Evolutionary conservation across 169 alveolate genomes (phyloP).

Genomic region (Plasmodium vivax): DNA sequence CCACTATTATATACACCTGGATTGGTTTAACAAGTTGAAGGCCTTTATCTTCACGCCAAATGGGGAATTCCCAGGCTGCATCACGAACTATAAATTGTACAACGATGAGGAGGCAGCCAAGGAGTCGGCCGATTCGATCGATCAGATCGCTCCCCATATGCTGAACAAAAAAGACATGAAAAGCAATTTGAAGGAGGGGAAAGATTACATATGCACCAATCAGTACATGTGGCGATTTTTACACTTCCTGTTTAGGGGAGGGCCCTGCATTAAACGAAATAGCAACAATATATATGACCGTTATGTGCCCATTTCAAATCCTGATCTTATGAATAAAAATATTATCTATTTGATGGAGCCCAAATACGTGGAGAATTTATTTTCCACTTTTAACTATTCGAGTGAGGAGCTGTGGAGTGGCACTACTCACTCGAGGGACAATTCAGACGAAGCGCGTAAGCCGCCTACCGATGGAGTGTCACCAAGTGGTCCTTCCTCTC

Average conservation of each 20-base stretch:
- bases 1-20: constrained; percentile 24
- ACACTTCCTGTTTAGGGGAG: constrained; percentile 43
- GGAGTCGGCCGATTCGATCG: neutral
- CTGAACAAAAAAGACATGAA: constrained; percentile 33
- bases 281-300: constrained; percentile 50
- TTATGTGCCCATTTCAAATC: constrained; percentile 24
- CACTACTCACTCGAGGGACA: neutral
- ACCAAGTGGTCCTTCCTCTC: neutral
- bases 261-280: constrained; percentile 53
- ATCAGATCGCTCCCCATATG: neutral
- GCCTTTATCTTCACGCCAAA: constrained; percentile 14
- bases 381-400: constrained; percentile 35
- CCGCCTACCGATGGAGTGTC: neutral
- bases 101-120: neutral
- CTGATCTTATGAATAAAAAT: constrained; percentile 41
- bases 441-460: neutral
- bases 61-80: constrained; percentile 27
- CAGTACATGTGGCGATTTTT: constrained; percentile 63
- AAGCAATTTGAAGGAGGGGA: constrained; percentile 49
- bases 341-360: constrained; percentile 48
- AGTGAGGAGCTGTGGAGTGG: neutral
- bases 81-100: constrained; percentile 48
- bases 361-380: constrained; percentile 31
- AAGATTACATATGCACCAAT: constrained; percentile 63
- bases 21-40: constrained; percentile 56